These are phyloP conservation scores for Neonectria ditissima DNA, from an alignment of 2,329 filamentous ascomycete species.

Conservation along the genomic window DNA sequence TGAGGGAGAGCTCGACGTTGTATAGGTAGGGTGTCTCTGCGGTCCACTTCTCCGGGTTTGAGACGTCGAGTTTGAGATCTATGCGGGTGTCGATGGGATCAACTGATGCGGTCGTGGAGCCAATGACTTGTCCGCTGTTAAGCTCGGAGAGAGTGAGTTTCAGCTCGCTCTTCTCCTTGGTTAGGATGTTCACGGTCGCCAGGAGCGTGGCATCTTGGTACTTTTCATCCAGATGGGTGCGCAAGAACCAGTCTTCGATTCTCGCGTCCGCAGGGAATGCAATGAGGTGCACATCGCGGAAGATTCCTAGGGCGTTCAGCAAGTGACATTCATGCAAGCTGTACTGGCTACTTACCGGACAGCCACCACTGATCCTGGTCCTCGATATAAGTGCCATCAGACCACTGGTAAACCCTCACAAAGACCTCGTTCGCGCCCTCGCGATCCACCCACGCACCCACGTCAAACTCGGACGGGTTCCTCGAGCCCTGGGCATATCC, in stretches of 20 bases:
- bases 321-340: constrained; percentile 58
- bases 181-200: constrained; percentile 59
- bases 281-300: constrained; percentile 73
- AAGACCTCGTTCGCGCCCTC: constrained; percentile 64
- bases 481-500: constrained; percentile 77
- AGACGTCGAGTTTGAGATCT: constrained; percentile 59
- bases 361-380: constrained; percentile 79
- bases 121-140: constrained; percentile 51
- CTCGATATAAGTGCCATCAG: constrained; percentile 76
- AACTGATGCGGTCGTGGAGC: constrained; percentile 43
- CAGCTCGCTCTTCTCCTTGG: constrained; percentile 50
- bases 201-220: constrained; percentile 61
- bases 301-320: constrained; percentile 63
- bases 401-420: constrained; percentile 78
- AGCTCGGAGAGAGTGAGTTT: constrained; percentile 58
- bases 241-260: constrained; percentile 69
- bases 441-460: constrained; percentile 61
- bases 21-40: constrained; percentile 75
- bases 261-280: constrained; percentile 65
- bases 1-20: constrained; percentile 64
- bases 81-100: constrained; percentile 47
- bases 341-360: constrained; percentile 67
- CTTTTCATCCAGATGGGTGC: constrained; percentile 66
- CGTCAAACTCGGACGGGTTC: constrained; percentile 77
- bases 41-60: constrained; percentile 73